Evolutionary conservation across 2,329 filamentous ascomycete species (phyloP), one percentile per base, ranked within the genome.

Genomic region (Hypoxylon sp.): DNA sequence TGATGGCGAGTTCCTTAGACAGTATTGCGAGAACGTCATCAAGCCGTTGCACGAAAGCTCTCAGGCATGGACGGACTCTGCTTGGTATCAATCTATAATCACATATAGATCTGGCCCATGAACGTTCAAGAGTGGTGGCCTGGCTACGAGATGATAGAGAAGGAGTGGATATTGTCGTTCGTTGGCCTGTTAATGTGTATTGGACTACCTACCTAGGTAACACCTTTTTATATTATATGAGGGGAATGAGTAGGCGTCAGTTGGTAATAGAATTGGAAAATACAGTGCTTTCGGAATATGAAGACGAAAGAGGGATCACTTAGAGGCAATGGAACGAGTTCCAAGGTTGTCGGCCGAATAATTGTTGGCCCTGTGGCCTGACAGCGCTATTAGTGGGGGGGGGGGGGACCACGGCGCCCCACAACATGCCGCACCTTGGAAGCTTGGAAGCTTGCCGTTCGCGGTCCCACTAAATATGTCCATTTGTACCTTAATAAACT

Each of bases 1-100:
- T 46, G 39, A 55, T 32, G n/a, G 23, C 6, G 25, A 29, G 19
- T 54, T 48, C 16, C 19, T 37, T 14, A 50, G 39, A 23, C 43
- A 41, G 5, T 58, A 50, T 14, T 58, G 55, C 11, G 45, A 58
- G 45, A 50, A 58, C 23, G 19, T 58, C 23, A 58, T 58, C 21
- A 50, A 21, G 45, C 55, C 55, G 5, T 41, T 58, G 23, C 23
- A 39, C 14, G 32, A 50, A 41, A 30, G n/a, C 12, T 58, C 30
- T 8, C 48, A 19, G n/a, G 45, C 25, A 29, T 58, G 45, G 45
- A 12, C 5, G 8, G 34, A 16, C 37, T 54, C 29, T 19, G 14
- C 19, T 29, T 14, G n/a, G 32, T 14, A 30, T 23, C n/a, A 21
- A 37, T 8, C 43, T 12, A 25, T 37, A 16, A 45, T 19, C 8